Evolutionary conservation across 1,284 basidiomycete species (phyloP), one percentile per base, ranked within the genome.

Genomic region (Tylopilus microsporus): DNA sequence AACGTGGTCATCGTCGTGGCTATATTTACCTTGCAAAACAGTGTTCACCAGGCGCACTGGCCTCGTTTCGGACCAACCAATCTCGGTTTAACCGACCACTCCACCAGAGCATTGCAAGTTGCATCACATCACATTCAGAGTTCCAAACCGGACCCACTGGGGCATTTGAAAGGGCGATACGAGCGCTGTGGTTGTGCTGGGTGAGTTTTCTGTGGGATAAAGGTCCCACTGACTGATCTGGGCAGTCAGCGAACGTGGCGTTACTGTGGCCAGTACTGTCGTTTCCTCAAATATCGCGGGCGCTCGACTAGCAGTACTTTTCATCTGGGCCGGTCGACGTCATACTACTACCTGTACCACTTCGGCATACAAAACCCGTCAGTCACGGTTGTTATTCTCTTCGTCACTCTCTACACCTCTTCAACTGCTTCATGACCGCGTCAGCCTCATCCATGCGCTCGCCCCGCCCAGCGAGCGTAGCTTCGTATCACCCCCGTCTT

Each of bases 291-390:
- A 42, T 42, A 13, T 43, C 48, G 53, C 21, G 36, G 49, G 49
- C n/a, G 34, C 55, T 49, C 41, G 41, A 50, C 18, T 39, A 30
- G 36, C 18, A 46, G 45, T 45, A 15, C 53, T 62, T 59, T 57
- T 45, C 36, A 60, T 65, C 57, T 30, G 43, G 61, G 52, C 61
- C 13, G 21, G 21, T 16, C 47, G 60, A 66, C 49, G 67, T 58
- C 67, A 64, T 67, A 42, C 36, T 12, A 54, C 13, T 18, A 19
- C 25, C 49, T 56, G 16, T 39, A 50, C 50, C 11, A 36, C 13
- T 3, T 52, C 25, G 45, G 15, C 43, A 16, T 65, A 69, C 68
- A 66, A 67, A 56, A 21, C 19, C 16, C 30, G 9, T 7, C 45
- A 34, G 37, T 42, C 19, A 19, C 16, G 32, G 55, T 57, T 64